Evolutionary conservation across 2,329 filamentous ascomycete species (phyloP), one percentile per base, ranked within the genome.

Genomic region (Fusarium sp.): DNA sequence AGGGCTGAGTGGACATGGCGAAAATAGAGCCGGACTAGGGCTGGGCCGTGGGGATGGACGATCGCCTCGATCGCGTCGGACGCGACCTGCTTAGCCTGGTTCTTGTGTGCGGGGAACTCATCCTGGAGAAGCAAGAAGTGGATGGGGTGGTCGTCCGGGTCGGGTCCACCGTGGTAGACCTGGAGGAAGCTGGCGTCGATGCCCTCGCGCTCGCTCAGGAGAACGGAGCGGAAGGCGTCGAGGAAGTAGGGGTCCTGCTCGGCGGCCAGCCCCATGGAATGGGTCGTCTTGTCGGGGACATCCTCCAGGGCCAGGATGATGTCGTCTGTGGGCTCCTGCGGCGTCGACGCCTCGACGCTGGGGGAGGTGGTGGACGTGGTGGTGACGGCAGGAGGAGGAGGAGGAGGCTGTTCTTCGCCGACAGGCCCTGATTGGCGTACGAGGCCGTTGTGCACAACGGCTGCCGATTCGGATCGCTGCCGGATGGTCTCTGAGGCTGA

Each of bases 171-270:
- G 13, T 77, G 68, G 39, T 80, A 78, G 1, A 84, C 81, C 54
- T 84, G 83, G 18, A 82, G 75, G 50, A 85, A 80, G 51, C 83
- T 82, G 62, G 82, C 83, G 60, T 84, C 82, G 8, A 85, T 77
- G 28, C 82, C 81, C 16, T 80, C 78, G n/a, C 81, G 81, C 50
- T 81, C 79, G 44, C 83, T 84, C 46, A 85, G 74, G 30, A 86
- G 80, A 16, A 83, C 79, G 37, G 84, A 85, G 16, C 83, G 77
- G 57, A 86, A 85, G 11, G 83, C 83, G 39, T 82, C 81, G 6
- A 86, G 77, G 9, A 86, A 78, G 65, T 84, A 79, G 2, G 82
- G 79, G 57, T 86, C 84, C 66, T 86, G 84, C 71, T 86, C 84
- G 10, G 79, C 81, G 2, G 82, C 78, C 13, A 81, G 76, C 0